phyloP scores from a whole-genome alignment of 1,139 yeast genomes.

The Saccharomyces hybrid region DNA sequence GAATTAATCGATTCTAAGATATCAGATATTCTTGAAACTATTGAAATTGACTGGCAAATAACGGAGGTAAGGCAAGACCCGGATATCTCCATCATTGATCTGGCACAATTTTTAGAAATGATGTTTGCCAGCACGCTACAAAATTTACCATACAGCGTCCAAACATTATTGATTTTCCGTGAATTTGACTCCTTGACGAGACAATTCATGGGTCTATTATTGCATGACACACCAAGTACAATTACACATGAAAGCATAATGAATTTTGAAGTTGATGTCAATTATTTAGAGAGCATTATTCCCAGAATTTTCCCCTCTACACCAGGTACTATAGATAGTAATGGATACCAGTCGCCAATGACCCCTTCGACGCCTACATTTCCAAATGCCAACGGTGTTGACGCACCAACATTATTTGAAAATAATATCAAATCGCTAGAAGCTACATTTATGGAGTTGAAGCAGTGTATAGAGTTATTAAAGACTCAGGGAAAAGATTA shows the following conservation, averaged over 20 bases:
- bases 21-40: slow-evolving; percentile 72
- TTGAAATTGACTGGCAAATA: slow-evolving; percentile 76
- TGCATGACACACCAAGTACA: slow-evolving; percentile 40
- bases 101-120: slow-evolving; percentile 81
- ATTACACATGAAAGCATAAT: slow-evolving; percentile 43
- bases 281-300: slow-evolving; percentile 49
- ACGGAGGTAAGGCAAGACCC: slow-evolving; percentile 52
- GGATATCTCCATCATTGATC: slow-evolving; percentile 68
- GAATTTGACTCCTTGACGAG: slow-evolving; percentile 81
- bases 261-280: slow-evolving; percentile 57
- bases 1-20: slow-evolving; percentile 74
- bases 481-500: slow-evolving; percentile 47
- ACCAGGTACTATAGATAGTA: slow-evolving; percentile 6
- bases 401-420: slow-evolving; percentile 30
- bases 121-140: slow-evolving; percentile 80
- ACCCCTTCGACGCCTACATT: slow-evolving; percentile 4
- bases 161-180: slow-evolving; percentile 72
- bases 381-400: slow-evolving; percentile 22
- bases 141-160: slow-evolving; percentile 69
- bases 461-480: slow-evolving; percentile 55
- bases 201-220: slow-evolving; percentile 55
- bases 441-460: slow-evolving; percentile 50
- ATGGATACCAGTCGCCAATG: background rate
- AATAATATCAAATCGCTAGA: slow-evolving; percentile 36
- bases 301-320: slow-evolving; percentile 35